phyloP scores from a whole-genome alignment of 2,329 filamentous ascomycete species.

The Trichoderma sp. region DNA sequence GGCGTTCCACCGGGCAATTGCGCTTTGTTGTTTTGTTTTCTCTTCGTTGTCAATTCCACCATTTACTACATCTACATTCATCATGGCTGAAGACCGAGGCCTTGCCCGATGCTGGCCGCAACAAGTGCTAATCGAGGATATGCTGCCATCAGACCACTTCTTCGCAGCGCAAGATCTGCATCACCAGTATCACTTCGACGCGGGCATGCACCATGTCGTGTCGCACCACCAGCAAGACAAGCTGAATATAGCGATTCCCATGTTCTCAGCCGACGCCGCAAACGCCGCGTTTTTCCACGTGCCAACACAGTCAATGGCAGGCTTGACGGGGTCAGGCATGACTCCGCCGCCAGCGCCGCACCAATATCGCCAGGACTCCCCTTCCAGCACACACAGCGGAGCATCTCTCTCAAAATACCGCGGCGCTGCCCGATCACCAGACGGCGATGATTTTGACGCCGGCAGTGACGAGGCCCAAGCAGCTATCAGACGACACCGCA shows the following conservation, averaged over 20 bases:
- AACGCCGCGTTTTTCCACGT: slow-evolving; percentile 21
- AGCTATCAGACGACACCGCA: slow-evolving; percentile 64
- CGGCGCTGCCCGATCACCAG: slow-evolving; percentile 23
- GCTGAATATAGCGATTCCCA: slow-evolving; percentile 1
- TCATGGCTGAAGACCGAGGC: slow-evolving; percentile 7
- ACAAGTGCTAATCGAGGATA: slow-evolving; percentile 2
- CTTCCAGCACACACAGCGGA: slow-evolving; percentile 23
- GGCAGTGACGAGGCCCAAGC: slow-evolving; percentile 34
- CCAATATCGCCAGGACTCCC: slow-evolving; percentile 17
- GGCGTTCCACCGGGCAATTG: background rate
- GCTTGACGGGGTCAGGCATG: background rate
- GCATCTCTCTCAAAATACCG: slow-evolving; percentile 30
- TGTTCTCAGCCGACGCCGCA: background rate
- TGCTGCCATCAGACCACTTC: slow-evolving; percentile 21
- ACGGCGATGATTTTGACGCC: slow-evolving; percentile 30
- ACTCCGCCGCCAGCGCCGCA: slow-evolving; percentile 11
- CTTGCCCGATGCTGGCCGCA: background rate
- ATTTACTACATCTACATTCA: background rate
- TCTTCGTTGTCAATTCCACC: background rate
- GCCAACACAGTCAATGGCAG: slow-evolving; percentile 22
- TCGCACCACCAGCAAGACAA: slow-evolving; percentile 14
- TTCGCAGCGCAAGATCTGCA: slow-evolving; percentile 11
- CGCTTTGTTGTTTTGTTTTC: background rate
- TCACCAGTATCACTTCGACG: slow-evolving; percentile 12
- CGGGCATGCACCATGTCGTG: background rate